Conservation (phyloP, 306 rosid species). For the Glycine soja region DNA sequence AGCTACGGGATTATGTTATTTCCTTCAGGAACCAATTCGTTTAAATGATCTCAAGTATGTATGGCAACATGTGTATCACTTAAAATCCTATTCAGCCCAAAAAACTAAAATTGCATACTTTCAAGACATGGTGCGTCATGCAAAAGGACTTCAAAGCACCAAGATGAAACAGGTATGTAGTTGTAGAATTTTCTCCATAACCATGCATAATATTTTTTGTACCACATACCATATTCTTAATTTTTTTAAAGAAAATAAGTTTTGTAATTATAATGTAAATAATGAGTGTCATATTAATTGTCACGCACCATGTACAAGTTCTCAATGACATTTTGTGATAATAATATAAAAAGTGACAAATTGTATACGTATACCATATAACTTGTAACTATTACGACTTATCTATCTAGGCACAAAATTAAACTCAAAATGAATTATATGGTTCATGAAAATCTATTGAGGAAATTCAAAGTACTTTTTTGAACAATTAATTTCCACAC, state of each 20-base stretch:
- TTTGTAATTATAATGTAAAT: too few relatives aligned
- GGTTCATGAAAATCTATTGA: background rate
- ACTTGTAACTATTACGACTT: background rate
- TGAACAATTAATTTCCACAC: background rate
- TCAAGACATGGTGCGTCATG: background rate
- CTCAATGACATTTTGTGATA: too few relatives aligned
- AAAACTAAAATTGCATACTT: background rate
- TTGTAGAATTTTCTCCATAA: background rate
- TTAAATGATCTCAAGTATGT: slow-evolving; percentile 50
- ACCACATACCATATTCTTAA: background rate
- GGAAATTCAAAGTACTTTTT: background rate
- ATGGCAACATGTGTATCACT: slow-evolving; percentile 54
- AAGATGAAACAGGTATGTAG: slow-evolving; percentile 5
- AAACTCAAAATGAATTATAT: background rate
- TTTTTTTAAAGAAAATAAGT: too few relatives aligned
- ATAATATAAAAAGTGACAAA: too few relatives aligned
- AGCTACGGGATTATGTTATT: slow-evolving; percentile 47
- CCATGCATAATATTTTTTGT: too few relatives aligned
- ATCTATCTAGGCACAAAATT: background rate
- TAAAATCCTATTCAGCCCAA: background rate
- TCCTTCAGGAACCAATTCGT: slow-evolving; percentile 60
- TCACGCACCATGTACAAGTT: too few relatives aligned
- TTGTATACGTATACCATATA: too few relatives aligned
- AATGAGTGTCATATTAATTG: too few relatives aligned
- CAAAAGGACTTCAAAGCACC: background rate